Conservation (phyloP, 2,329 filamentous ascomycete genomes). For the Sporothrix brasiliensis region DNA sequence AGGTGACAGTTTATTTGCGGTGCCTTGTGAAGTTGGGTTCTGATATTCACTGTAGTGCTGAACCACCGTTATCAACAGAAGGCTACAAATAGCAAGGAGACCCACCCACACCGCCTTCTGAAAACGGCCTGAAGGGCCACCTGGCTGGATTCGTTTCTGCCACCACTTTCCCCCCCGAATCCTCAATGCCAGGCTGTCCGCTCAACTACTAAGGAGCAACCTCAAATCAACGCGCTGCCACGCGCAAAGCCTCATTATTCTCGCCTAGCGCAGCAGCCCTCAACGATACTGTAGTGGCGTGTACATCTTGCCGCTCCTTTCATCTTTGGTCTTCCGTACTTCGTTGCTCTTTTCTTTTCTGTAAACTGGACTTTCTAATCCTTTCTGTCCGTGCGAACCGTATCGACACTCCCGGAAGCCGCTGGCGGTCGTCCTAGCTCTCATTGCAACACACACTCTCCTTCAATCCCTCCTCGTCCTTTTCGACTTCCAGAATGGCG, state of each 20-base stretch:
- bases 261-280: not conserved
- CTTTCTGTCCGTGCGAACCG: not conserved
- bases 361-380: not conserved
- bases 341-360: not conserved
- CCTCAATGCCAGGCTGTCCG: slow-evolving; percentile 28
- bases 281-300: not conserved
- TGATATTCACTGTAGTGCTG: not conserved
- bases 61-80: too few species aligned
- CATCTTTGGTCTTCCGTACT: not conserved
- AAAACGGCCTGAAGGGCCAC: slow-evolving; percentile 21
- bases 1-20: not conserved
- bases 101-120: slow-evolving; percentile 33
- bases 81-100: not conserved
- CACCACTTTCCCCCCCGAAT: not conserved
- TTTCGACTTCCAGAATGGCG: slow-evolving; percentile 57
- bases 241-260: slow-evolving; percentile 7
- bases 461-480: not conserved
- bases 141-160: slow-evolving; percentile 28
- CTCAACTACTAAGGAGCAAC: slow-evolving; percentile 1
- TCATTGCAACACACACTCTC: not conserved
- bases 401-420: not conserved
- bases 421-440: slow-evolving; percentile 5
- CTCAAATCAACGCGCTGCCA: not conserved
- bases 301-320: not conserved
- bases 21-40: not conserved